Evolutionary conservation across 495 filamentous ascomycete species (phyloP).

Genomic region (Aspergillus saccharolyticus): DNA sequence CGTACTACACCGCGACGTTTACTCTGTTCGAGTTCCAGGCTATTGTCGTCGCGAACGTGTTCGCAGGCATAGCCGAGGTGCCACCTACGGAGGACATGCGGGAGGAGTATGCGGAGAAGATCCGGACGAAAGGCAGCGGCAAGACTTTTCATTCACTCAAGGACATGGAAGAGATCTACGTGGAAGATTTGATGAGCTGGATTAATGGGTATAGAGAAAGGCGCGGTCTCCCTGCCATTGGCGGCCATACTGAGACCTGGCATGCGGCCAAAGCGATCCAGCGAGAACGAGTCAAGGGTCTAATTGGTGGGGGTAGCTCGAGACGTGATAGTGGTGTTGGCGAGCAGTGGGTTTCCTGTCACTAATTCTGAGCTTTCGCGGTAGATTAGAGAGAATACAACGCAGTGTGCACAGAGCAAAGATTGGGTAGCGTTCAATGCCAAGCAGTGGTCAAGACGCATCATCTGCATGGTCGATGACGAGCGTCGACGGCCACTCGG

Average conservation of each 20-base stretch:
- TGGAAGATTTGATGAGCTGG: constrained; percentile 49
- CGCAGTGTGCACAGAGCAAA: not conserved
- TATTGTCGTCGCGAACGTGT: constrained; percentile 51
- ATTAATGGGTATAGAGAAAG: constrained; percentile 38
- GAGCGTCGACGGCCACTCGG: constrained; percentile 13
- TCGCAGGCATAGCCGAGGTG: constrained; percentile 47
- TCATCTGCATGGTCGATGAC: constrained; percentile 20
- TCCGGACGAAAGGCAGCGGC: constrained; percentile 43
- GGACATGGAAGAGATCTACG: constrained; percentile 50
- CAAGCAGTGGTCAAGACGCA: constrained; percentile 12
- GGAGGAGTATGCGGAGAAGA: constrained; percentile 44
- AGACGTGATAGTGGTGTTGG: constrained; percentile 14
- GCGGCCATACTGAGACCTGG: constrained; percentile 45
- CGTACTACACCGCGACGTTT: constrained; percentile 58
- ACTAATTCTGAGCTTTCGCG: not conserved
- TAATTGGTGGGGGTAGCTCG: constrained; percentile 12
- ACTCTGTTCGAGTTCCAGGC: constrained; percentile 64
- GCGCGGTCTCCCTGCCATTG: constrained; percentile 29
- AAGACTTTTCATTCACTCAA: constrained; percentile 52
- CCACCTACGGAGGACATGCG: constrained; percentile 46
- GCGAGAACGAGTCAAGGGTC: constrained; percentile 20
- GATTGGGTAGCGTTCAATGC: not conserved
- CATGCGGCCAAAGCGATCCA: constrained; percentile 27
- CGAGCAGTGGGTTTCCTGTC: constrained; percentile 10
- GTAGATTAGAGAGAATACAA: not conserved